Percentiles rank a stretch among this genome's conserved stretches.
Conservation (phyloP, 1,284 basidiomycete species). For the Sparassis latifolia region DNA sequence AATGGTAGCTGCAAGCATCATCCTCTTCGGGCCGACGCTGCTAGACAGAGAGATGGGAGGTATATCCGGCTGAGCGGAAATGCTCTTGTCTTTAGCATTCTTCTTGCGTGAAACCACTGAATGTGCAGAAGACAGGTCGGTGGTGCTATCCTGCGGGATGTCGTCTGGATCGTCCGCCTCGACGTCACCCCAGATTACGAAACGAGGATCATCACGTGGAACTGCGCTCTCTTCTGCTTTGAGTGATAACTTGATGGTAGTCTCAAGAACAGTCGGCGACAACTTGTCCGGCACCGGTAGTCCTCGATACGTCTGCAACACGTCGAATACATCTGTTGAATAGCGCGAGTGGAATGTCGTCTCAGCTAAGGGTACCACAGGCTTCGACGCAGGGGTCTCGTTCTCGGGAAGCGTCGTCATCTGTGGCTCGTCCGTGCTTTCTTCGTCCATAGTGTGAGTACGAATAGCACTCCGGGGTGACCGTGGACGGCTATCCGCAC, state of each 20-base stretch:
- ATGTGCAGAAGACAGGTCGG: conserved; percentile 36
- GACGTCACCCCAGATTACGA: conserved; percentile 82
- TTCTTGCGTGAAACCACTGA: conserved; percentile 31
- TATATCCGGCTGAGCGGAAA: conserved; percentile 22
- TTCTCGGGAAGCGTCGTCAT: neutral
- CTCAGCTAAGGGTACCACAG: conserved; percentile 20
- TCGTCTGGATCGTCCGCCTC: conserved; percentile 34
- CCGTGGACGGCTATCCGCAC: conserved; percentile 28
- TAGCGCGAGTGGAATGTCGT: conserved; percentile 55
- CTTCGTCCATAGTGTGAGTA: too few species aligned
- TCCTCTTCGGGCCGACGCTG: conserved; percentile 32
- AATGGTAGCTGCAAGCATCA: conserved; percentile 79
- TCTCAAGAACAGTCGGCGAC: conserved; percentile 38
- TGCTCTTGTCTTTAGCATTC: conserved; percentile 23
- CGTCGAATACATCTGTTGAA: conserved; percentile 70
- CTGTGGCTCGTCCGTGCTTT: neutral
- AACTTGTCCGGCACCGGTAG: conserved; percentile 59
- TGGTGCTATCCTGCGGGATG: conserved; percentile 41
- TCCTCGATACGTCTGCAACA: conserved; percentile 75
- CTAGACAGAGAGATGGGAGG: conserved; percentile 25
- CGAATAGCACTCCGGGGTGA: neutral
- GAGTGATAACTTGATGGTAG: conserved; percentile 62
- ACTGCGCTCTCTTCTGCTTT: conserved; percentile 57
- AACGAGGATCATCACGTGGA: conserved; percentile 78
- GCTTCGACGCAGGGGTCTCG: neutral